Base-by-base conservation (phyloP, 495 filamentous ascomycete genomes). In the Venustampulla echinocandica region DNA sequence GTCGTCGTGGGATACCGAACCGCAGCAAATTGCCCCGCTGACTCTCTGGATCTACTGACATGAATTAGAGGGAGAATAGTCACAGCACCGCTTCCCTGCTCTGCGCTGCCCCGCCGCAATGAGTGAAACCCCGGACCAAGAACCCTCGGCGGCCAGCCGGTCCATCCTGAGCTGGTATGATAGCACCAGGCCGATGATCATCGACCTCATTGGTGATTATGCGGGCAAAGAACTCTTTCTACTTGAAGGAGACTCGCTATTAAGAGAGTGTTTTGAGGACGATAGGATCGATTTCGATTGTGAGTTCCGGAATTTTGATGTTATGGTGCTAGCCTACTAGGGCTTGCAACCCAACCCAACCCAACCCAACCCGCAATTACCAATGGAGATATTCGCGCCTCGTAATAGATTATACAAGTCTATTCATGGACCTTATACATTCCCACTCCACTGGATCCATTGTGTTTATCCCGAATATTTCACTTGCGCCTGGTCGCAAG, bases 171-270 rank as follows among this genome's bases (percentile, higher is more conserved):
- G 37, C 17, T 59, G 56, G 56, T 59, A 56, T 24, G 52, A 57
- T 27, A 30, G 25, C 1, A 47, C 47, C 7, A 19, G 50, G 14
- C 51, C 65, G n/a, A 47, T 57, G 24, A 62, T 45, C 18, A 54
- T 84, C 24, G 80, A 85, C 56, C 66, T 85, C 1, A 70, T 84
- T 2, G 82, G 85, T 2, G 85, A 89, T 55, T 87, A 84, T 61
- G 80, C 80, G 9, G 85, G 85, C 13, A 69, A 73, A 37, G 84
- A 85, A 47, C 66, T 79, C 1, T 87, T 87, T 61, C 58, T 85
- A 7, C 68, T 90, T 30, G 80, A 90, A 50, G 84, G 84, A 1
- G 84, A 90, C 45, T 82, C 82, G 0, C 63, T 89, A 9, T 62
- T 90, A 1, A 63, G 77, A 10, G 58, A 80, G 28, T 80, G 72